Evolutionary conservation across 2,329 filamentous ascomycete genomes (phyloP).

Genomic region (Ceratocystis papillata): DNA sequence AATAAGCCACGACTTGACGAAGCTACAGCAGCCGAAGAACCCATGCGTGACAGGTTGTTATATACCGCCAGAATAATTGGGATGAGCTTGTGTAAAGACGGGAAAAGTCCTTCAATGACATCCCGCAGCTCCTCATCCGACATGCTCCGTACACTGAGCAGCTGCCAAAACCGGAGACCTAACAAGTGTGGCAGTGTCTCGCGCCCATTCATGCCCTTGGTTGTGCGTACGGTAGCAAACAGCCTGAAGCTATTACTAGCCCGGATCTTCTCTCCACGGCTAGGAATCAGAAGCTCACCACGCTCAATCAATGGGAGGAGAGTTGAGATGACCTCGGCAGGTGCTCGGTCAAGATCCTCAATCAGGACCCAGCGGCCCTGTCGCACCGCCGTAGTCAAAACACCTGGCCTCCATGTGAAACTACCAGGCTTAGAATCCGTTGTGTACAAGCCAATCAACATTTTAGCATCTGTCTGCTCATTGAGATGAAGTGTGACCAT

Average conservation of each 20-base stretch:
- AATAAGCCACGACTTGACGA: constrained; percentile 40
- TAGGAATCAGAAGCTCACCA: constrained; percentile 81
- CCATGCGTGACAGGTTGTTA: constrained; percentile 40
- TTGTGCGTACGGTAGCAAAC: constrained; percentile 79
- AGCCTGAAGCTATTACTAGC: constrained; percentile 80
- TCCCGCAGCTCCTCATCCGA: constrained; percentile 58
- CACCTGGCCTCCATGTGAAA: constrained; percentile 84
- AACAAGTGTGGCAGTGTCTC: constrained; percentile 64
- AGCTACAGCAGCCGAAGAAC: constrained; percentile 26
- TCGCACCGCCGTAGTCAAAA: constrained; percentile 82
- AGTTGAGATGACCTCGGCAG: constrained; percentile 87
- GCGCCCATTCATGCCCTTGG: constrained; percentile 54
- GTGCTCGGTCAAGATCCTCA: constrained; percentile 89
- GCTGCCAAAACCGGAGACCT: constrained; percentile 76
- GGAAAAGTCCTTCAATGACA: constrained; percentile 61
- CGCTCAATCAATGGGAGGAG: constrained; percentile 86
- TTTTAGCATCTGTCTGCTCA: constrained; percentile 95
- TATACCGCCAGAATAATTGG: constrained; percentile 51
- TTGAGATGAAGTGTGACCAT: constrained; percentile 96
- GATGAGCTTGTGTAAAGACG: constrained; percentile 54
- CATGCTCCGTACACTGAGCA: constrained; percentile 58
- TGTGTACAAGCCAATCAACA: constrained; percentile 87
- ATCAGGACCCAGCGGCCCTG: constrained; percentile 96
- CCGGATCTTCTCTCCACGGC: constrained; percentile 71
- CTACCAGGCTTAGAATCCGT: constrained; percentile 78